These are phyloP conservation scores for Carex littledalei DNA, from an alignment of 176 grass and related monocot species.

Conservation along the genomic window DNA sequence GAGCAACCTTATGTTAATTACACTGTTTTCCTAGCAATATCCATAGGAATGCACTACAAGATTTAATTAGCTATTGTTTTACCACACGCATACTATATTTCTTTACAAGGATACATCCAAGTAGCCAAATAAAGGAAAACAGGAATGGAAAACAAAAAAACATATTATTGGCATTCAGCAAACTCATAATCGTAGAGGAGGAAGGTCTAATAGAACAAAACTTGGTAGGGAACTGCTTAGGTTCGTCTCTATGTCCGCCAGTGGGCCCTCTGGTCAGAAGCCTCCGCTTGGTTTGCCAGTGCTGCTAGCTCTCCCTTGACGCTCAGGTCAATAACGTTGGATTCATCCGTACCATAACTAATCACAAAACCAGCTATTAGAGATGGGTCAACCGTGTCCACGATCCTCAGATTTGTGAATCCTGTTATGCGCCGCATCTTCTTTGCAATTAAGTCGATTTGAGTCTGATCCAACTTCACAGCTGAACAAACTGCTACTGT, in stretches of 20 bases:
- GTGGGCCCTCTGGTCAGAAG: slow-evolving; percentile 42
- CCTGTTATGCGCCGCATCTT: slow-evolving; percentile 92
- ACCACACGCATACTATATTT: background rate
- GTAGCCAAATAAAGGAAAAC: slow-evolving; percentile 1
- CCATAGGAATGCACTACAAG: background rate
- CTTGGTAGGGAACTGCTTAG: background rate
- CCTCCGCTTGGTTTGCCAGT: slow-evolving; percentile 60
- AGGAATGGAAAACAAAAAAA: background rate
- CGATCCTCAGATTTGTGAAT: slow-evolving; percentile 54
- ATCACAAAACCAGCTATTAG: slow-evolving; percentile 84
- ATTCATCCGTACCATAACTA: slow-evolving; percentile 67
- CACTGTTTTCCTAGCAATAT: background rate
- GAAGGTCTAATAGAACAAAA: background rate
- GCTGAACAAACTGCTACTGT: slow-evolving; percentile 71
- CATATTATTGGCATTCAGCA: background rate
- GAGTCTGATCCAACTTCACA: slow-evolving; percentile 52
- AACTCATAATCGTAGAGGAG: background rate
- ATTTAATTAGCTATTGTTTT: background rate
- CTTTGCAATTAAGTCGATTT: slow-evolving; percentile 73
- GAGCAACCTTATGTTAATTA: background rate
- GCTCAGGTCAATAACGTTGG: slow-evolving; percentile 79
- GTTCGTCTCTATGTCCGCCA: background rate
- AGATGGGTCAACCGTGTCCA: slow-evolving; percentile 62
- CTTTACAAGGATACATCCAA: background rate
- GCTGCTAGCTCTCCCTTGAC: slow-evolving; percentile 63